Conservation (phyloP, 2,329 filamentous ascomycete species). For the Fusarium penzigii region DNA sequence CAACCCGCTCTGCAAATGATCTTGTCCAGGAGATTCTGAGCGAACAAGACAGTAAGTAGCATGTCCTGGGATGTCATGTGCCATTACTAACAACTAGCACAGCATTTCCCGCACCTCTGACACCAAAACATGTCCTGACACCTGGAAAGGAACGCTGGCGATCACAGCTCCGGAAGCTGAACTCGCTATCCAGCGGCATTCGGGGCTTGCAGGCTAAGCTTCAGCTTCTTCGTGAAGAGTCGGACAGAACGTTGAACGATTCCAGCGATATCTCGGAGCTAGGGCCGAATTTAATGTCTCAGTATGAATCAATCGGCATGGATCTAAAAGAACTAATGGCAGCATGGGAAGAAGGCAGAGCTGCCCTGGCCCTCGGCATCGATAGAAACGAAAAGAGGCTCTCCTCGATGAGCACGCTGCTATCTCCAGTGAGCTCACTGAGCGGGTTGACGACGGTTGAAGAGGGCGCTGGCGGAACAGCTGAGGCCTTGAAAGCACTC, state of each 20-base stretch:
- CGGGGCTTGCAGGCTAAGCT: slow-evolving; percentile 92
- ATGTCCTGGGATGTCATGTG: not conserved
- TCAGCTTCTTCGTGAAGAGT: slow-evolving; percentile 87
- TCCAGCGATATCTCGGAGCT: slow-evolving; percentile 73
- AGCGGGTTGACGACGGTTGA: slow-evolving; percentile 68
- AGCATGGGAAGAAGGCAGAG: slow-evolving; percentile 86
- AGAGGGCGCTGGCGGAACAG: slow-evolving; percentile 42
- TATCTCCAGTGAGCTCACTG: slow-evolving; percentile 63
- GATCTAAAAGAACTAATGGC: slow-evolving; percentile 80
- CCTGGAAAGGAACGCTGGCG: slow-evolving; percentile 83
- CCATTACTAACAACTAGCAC: slow-evolving; percentile 12
- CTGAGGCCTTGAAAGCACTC: slow-evolving; percentile 72
- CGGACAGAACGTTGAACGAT: slow-evolving; percentile 74
- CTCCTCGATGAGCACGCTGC: slow-evolving; percentile 59
- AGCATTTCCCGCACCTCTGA: slow-evolving; percentile 56
- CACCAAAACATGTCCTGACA: slow-evolving; percentile 62
- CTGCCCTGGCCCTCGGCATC: slow-evolving; percentile 78
- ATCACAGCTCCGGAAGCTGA: slow-evolving; percentile 84
- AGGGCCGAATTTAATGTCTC: slow-evolving; percentile 75
- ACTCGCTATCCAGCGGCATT: slow-evolving; percentile 85
- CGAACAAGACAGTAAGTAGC: slow-evolving; percentile 74
- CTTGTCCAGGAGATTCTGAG: slow-evolving; percentile 69
- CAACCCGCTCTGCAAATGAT: slow-evolving; percentile 63
- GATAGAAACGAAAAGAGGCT: slow-evolving; percentile 75
- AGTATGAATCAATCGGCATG: slow-evolving; percentile 92